Percentiles rank a stretch among this genome's conserved stretches.
These are phyloP conservation scores for Paecilomyces dactylethromorphus DNA, from an alignment of 2,329 filamentous ascomycete species.

Conservation along the genomic window DNA sequence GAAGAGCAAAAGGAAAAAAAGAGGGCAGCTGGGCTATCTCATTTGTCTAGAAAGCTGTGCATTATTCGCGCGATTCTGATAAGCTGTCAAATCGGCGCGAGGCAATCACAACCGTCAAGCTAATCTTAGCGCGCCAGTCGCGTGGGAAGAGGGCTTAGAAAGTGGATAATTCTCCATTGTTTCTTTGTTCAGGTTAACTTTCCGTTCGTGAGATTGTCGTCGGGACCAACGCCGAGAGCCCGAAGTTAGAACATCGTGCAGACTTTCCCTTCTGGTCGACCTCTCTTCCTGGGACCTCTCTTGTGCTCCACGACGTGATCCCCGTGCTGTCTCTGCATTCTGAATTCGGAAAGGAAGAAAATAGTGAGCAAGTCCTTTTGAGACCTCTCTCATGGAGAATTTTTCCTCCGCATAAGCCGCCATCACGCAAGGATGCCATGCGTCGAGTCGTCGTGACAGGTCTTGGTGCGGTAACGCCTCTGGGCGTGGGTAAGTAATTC, in stretches of 20 bases:
- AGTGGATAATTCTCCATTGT: neutral
- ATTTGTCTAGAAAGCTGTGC: too few species aligned
- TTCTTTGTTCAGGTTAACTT: neutral
- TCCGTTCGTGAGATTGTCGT: neutral
- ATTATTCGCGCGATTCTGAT: too few species aligned
- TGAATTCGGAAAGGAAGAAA: too few species aligned
- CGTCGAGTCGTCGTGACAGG: slow-evolving; percentile 76
- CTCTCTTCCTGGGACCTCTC: slow-evolving; percentile 10
- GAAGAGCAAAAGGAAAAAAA: too few species aligned
- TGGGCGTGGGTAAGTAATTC: slow-evolving; percentile 60
- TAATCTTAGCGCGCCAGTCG: neutral
- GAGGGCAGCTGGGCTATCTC: too few species aligned
- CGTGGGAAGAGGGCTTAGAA: neutral
- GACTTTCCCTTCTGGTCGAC: slow-evolving; percentile 30
- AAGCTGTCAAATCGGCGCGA: neutral
- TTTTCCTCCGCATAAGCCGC: neutral
- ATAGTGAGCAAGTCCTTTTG: too few species aligned
- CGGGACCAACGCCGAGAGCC: neutral
- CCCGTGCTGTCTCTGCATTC: too few species aligned
- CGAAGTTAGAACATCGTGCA: slow-evolving; percentile 19
- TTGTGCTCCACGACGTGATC: too few species aligned
- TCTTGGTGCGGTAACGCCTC: slow-evolving; percentile 72
- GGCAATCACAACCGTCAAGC: neutral
- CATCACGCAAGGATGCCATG: slow-evolving; percentile 24
- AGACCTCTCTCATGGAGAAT: neutral